Evolutionary conservation across 129 eudicot species (phyloP), one percentile per base, ranked within the genome.

Genomic region (Flaveria brownii): DNA sequence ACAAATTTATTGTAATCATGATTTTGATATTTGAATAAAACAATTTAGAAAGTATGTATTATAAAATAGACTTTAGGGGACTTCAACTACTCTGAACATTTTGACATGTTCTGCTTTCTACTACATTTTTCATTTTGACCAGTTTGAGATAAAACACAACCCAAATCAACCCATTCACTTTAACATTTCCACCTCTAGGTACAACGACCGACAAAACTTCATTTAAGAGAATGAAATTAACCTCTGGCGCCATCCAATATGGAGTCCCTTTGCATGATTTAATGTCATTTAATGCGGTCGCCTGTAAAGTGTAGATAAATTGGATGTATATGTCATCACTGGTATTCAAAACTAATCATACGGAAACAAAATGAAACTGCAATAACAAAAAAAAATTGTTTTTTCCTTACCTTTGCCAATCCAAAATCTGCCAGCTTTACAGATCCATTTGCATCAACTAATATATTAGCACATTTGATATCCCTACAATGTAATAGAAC

Each of bases 241-340:
- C 98, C 96, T 93, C 98, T 26, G 98, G 97, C 25, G 97, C 97
- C 97, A 92, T 92, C 97, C 97, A 92, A 68, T 80, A 92, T 70
- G 97, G 82, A 77, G 96, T 93, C 57, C 98, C 98, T 83, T 90
- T 93, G 91, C 95, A 90, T 63, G 98, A 93, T 83, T 90, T 88
- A 54, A 90, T 79, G 71, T 93, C 96, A 84, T 93, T 88, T 81
- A 92, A 60, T 73, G 76, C 68, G 28, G 96, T 80, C 49, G 94
- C 92, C 98, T 92, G 87, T 3, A 28, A 11, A 78, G 13, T 28
- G 42, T 36, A 70, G 47, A 70, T 15, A 47, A 70, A 39, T 45
- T 15, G 45, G 73, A 52, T 25, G 77, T 26, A 33, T 45, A 50
- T 36, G 50, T 41, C 25, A 13, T 22, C 71, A 9, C 43, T 5